A percentile compares a stretch with the other conserved stretches of the same genome.
phyloP scores from a whole-genome alignment of 2,329 filamentous ascomycete species.

The Fusarium sp. region DNA sequence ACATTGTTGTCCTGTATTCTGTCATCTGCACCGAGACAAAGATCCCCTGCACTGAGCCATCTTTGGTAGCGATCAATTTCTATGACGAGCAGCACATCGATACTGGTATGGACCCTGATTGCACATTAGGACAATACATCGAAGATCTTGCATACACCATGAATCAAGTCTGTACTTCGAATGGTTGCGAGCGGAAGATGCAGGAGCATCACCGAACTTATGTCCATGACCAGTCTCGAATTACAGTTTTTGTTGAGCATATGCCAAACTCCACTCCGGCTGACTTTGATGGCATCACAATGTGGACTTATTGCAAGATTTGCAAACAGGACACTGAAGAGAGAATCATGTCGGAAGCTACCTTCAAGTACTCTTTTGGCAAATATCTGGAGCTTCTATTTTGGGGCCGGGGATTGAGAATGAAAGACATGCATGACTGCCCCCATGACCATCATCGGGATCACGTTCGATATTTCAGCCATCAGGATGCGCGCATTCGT shows the following conservation, averaged over 20 bases:
- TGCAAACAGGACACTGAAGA: constrained; percentile 92
- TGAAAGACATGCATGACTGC: constrained; percentile 76
- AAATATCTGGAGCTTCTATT: constrained; percentile 99
- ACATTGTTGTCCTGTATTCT: constrained; percentile 93
- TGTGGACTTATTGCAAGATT: constrained; percentile 97
- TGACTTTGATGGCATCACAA: constrained; percentile 77
- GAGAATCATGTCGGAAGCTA: constrained; percentile 90
- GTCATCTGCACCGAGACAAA: constrained; percentile 93
- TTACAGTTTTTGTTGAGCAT: constrained; percentile 86
- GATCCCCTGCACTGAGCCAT: constrained; percentile 91
- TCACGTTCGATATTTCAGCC: constrained; percentile 92
- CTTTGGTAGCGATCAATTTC: constrained; percentile 89
- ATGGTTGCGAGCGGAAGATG: constrained; percentile 89
- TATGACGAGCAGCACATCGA: constrained; percentile 91
- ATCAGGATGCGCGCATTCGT: constrained; percentile 83
- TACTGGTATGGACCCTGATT: constrained; percentile 80
- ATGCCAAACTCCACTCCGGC: constrained; percentile 55
- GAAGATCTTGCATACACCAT: constrained; percentile 86
- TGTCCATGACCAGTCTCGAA: constrained; percentile 92
- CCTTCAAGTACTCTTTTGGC: constrained; percentile 98
- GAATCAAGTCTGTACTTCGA: constrained; percentile 80
- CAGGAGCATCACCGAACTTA: constrained; percentile 95
- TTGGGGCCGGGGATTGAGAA: constrained; percentile 87
- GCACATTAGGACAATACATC: constrained; percentile 93
- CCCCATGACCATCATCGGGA: constrained; percentile 92